phyloP scores from a whole-genome alignment of 2,329 filamentous ascomycete species.

The Xylogone sp. region DNA sequence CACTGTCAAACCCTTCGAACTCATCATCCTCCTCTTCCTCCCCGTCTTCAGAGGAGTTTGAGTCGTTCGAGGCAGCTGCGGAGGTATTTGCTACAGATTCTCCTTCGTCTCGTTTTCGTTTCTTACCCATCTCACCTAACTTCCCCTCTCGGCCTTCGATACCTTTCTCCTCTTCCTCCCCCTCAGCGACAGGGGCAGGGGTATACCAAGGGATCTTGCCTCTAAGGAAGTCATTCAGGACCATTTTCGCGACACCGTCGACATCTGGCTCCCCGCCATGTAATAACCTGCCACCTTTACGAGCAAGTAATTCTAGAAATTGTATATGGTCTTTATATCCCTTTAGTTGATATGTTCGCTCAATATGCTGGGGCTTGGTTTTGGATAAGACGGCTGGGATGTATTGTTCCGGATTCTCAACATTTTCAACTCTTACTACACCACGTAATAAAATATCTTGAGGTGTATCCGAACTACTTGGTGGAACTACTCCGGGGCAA shows the following conservation, averaged over 20 bases:
- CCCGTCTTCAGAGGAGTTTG: conserved; percentile 26
- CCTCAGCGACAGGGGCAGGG: conserved; percentile 62
- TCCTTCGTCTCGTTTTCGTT: conserved; percentile 63
- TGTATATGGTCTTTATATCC: conserved; percentile 73
- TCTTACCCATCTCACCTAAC: conserved; percentile 82
- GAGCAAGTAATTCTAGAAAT: conserved; percentile 81
- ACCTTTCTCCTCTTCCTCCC: conserved; percentile 45
- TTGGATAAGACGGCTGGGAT: conserved; percentile 76
- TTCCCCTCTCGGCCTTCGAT: conserved; percentile 72
- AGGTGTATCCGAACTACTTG: conserved; percentile 76
- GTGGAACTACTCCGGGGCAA: conserved; percentile 93
- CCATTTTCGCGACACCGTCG: conserved; percentile 94
- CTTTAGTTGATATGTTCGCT: conserved; percentile 86
- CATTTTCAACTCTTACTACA: conserved; percentile 91
- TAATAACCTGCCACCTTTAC: conserved; percentile 81
- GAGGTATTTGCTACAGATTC: conserved; percentile 38
- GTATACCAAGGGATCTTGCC: conserved; percentile 98
- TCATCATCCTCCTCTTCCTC: conserved; percentile 31
- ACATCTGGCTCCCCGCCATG: conserved; percentile 94
- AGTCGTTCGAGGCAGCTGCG: conserved; percentile 30
- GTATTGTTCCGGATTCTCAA: conserved; percentile 94
- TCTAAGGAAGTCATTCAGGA: conserved; percentile 91
- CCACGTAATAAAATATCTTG: conserved; percentile 87
- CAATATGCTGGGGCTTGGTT: conserved; percentile 83
- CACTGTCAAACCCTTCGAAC: conserved; percentile 47